Evolutionary conservation across 345 rosid species (phyloP), one percentile per base, ranked within the genome.

Genomic region (Punica granatum): DNA sequence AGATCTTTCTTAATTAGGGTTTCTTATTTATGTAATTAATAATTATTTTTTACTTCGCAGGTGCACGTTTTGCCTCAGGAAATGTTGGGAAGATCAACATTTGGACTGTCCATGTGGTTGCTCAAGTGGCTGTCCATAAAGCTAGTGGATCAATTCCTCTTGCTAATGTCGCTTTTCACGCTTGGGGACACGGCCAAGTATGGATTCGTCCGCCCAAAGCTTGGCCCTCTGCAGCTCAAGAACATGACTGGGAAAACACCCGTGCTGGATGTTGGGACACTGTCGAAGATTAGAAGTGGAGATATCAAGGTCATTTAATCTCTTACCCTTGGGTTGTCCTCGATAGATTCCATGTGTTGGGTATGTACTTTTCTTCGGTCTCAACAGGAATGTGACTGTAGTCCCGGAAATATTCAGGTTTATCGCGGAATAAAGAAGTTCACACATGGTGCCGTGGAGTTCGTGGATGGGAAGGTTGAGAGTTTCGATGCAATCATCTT

Each of bases 11-110:
- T 37, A 37, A n/a, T n/a, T n/a, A n/a, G n/a, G n/a, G n/a, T n/a
- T n/a, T n/a, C n/a, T n/a, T n/a, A n/a, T n/a, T n/a, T n/a, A n/a
- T n/a, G n/a, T n/a, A n/a, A n/a, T n/a, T n/a, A n/a, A n/a, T n/a
- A n/a, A n/a, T n/a, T n/a, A n/a, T n/a, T n/a, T n/a, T 37, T 16
- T 15, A 18, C 33, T 41, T 19, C 32, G 19, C 79, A 91, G 98
- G 90, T 94, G 59, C 99, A 94, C 79, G 99, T 94, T 21, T 72
- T 94, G 26, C 98, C 99, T 7, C 83, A 94, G 73, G 98, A 94
- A 33, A 78, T 89, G 81, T 75, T 91, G 51, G 98, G 99, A 2
- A 65, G 80, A 65, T 94, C 99, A 61, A 94, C 87, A 14, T 94
- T 94, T 62, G 90, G 89, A 9, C 69, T 91, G 64, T 96, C 96